These are phyloP conservation scores for Pholiota molesta DNA, from an alignment of 768 basidiomycete genomes.

Conservation along the genomic window DNA sequence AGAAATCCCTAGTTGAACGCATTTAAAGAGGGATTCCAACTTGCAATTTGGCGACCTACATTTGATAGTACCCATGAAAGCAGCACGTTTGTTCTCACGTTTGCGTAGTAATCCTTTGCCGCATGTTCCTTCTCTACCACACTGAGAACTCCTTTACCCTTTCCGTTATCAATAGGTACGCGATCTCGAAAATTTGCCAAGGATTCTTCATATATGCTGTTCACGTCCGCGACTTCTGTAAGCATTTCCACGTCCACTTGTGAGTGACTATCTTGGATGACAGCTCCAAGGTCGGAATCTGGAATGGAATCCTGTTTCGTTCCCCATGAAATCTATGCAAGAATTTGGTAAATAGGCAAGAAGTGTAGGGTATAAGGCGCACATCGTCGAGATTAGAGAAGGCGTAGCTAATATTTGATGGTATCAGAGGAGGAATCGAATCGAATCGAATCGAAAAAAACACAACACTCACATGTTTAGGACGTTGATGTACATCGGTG, in stretches of 20 bases:
- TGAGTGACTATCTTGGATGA: slow-evolving; percentile 77
- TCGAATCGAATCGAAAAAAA: neutral
- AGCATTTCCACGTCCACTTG: slow-evolving; percentile 89
- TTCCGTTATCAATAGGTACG: slow-evolving; percentile 32
- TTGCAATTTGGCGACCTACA: slow-evolving; percentile 39
- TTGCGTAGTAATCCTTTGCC: slow-evolving; percentile 87
- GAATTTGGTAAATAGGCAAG: neutral
- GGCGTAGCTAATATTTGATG: slow-evolving; percentile 59
- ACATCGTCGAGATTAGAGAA: slow-evolving; percentile 89
- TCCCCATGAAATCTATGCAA: slow-evolving; percentile 84
- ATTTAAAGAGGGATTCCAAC: neutral
- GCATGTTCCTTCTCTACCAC: slow-evolving; percentile 70
- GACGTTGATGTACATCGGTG: slow-evolving; percentile 79
- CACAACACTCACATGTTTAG: slow-evolving; percentile 64
- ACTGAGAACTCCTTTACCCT: slow-evolving; percentile 33
- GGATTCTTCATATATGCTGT: slow-evolving; percentile 84
- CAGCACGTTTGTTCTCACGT: slow-evolving; percentile 81
- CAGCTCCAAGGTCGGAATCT: slow-evolving; percentile 81
- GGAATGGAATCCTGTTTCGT: slow-evolving; percentile 86
- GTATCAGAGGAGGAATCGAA: neutral
- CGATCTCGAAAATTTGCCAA: slow-evolving; percentile 62
- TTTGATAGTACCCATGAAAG: slow-evolving; percentile 86
- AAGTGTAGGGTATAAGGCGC: slow-evolving; percentile 25
- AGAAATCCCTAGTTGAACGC: slow-evolving; percentile 59
- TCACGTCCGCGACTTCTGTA: slow-evolving; percentile 79